phyloP scores from a whole-genome alignment of 2,329 filamentous ascomycete species.

The Saccharata proteae region DNA sequence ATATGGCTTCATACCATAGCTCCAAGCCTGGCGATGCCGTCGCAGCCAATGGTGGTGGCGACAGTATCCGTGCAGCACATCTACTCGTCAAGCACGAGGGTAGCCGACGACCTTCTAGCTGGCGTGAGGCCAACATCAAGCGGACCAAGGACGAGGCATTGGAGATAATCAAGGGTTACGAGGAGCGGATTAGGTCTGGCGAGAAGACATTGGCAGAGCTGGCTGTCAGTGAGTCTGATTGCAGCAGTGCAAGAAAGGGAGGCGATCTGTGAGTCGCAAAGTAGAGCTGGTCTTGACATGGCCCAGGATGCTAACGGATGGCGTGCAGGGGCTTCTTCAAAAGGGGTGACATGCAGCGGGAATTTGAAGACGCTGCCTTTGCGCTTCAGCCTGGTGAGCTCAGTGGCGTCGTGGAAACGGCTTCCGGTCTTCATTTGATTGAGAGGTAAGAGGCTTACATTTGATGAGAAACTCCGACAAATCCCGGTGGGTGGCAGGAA shows the following conservation, averaged over 20 bases:
- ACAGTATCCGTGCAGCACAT: constrained; percentile 89
- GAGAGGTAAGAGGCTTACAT: constrained; percentile 64
- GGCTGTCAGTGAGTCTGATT: constrained; percentile 82
- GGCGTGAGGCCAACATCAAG: constrained; percentile 83
- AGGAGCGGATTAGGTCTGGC: constrained; percentile 63
- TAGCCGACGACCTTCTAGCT: constrained; percentile 81
- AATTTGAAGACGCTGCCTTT: constrained; percentile 95
- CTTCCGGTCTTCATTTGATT: constrained; percentile 90
- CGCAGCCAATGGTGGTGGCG: constrained; percentile 39
- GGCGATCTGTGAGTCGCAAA: constrained; percentile 61
- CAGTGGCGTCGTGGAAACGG: constrained; percentile 79
- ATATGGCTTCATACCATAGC: constrained; percentile 85
- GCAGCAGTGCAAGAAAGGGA: constrained; percentile 85
- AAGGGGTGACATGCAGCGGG: constrained; percentile 92
- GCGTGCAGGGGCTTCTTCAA: constrained; percentile 69
- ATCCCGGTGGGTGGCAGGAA: too few species aligned
- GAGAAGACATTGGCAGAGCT: constrained; percentile 64
- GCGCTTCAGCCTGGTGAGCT: constrained; percentile 77
- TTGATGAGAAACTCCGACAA: too few species aligned
- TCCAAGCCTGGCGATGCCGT: constrained; percentile 26
- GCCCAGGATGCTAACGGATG: constrained; percentile 12
- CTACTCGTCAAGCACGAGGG: constrained; percentile 87
- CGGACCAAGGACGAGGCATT: constrained; percentile 78
- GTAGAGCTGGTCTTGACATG: neutral
- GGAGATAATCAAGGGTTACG: constrained; percentile 62